Evolutionary conservation across 208 protist genomes (phyloP), one percentile per base, ranked within the genome.

Genomic region (Angomonas ambiguus): DNA sequence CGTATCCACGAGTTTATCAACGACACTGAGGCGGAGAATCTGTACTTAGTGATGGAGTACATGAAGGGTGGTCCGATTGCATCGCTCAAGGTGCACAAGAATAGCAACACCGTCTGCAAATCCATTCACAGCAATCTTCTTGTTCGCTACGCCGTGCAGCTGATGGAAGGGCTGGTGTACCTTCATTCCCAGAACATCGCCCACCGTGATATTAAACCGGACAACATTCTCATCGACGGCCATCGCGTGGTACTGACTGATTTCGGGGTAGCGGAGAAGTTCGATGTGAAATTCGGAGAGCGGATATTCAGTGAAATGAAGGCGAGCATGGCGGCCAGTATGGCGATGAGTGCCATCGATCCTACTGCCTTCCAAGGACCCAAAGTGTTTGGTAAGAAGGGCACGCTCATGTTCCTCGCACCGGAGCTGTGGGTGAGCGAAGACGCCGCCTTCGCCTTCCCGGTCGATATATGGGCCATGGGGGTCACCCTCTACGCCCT

Each of bases 11-110:
- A 98, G 72, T 94, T 98, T 16, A 98, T 98, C 66, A 93, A 98
- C 65, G 97, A 99, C 77, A 92, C 91, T 1, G 63, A 72, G 28
- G 75, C 79, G 20, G 85, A 96, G 35, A 85, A 85, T 35, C 58
- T 98, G 28, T 98, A 94, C 55, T 67, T 98, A n/a, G 90, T 98
- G n/a, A 88, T 98, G 74, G 91, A 97, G 79, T 98, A 97, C 65
- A 77, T 92, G n/a, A 71, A 90, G 58, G 74, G 67, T 16, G 88
- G 88, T 16, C 72, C 85, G 8, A 71, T 94, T 38, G 79, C 73
- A 20, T 59, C 71, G 45, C 51, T 90, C 20, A 58, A 72, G 59
- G 35, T 32, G 2, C 41, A 62, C 13, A 68, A 60, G 10, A n/a
- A 71, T 28, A 65, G 82, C 32, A 74, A 72, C 33, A 71, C 67